Base-by-base conservation (phyloP, 1,284 basidiomycete genomes). In the Austroboletus olivaceoglutinosus region DNA sequence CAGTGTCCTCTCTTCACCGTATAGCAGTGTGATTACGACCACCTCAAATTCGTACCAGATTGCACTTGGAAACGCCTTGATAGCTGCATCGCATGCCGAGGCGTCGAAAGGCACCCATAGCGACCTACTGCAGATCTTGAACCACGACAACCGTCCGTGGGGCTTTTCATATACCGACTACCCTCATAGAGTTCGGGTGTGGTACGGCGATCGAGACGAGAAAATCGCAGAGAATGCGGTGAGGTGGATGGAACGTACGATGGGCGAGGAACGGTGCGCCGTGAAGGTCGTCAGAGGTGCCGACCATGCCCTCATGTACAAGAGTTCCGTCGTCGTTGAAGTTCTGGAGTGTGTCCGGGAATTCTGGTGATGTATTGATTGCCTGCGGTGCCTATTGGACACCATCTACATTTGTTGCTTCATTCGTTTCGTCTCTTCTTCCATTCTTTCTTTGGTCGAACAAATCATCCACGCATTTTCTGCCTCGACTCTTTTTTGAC, bases 161-260 rank as follows among this genome's bases (percentile, higher is more conserved):
- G 89, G 89, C 4, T 91, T 91, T 68, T 87, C 86, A 25, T 91
- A 91, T 61, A 67, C 78, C 12, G 81, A 91, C 22, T 88, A 97
- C 54, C 81, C 82, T 11, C 85, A 90, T 59, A 76, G 74, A n/a
- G 87, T 93, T 43, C 83, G 83, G 39, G 85, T 98, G 34, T 98
- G 93, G 93, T 94, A 94, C 58, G 96, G 96, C 3, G 89, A 92
- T 58, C 81, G 80, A 59, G 96, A 98, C 68, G 95, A 98, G 69
- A 87, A 89, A 69, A 96, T 99, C 54, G 86, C 86, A 23, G 86
- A 95, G 63, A 85, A 88, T 60, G 88, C 90, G 43, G 88, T 94
- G 50, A 73, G 88, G 58, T 94, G 92, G 89, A 89, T 98, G 89
- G 89, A 93, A 69, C 82, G 79, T 57, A 83, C 82, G 44, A 92